A percentile compares a stretch with the other conserved stretches of the same genome.
Evolutionary conservation across 768 basidiomycete species (phyloP).

Genomic region (Saitozyma podzolica): DNA sequence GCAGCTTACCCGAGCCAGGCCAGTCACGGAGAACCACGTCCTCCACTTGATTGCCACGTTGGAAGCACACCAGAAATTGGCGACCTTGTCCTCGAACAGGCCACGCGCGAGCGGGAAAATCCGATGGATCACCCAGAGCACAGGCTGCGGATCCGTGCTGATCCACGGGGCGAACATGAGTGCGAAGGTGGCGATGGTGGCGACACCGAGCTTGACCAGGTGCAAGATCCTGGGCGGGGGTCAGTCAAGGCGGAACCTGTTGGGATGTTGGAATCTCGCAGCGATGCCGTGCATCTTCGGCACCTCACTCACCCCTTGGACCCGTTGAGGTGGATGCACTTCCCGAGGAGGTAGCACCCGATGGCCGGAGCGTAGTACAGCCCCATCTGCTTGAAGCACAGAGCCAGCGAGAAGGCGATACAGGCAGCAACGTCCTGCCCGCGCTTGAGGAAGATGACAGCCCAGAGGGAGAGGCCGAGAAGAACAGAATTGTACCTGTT

Average conservation of each 20-base stretch:
- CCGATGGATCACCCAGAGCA: conserved; percentile 66
- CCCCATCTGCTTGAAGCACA: conserved; percentile 85
- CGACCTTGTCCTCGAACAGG: conserved; percentile 60
- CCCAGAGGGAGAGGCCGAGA: conserved; percentile 63
- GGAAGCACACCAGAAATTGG: conserved; percentile 95
- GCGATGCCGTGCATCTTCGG: neutral
- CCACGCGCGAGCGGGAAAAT: conserved; percentile 89
- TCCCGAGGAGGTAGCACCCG: conserved; percentile 85
- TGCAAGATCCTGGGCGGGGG: conserved; percentile 52
- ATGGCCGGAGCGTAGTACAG: conserved; percentile 90
- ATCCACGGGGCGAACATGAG: conserved; percentile 79
- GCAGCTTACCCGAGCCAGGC: conserved; percentile 35
- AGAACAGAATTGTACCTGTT: conserved; percentile 79
- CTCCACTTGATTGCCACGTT: conserved; percentile 89
- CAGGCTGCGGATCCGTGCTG: conserved; percentile 54
- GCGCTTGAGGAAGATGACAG: conserved; percentile 66
- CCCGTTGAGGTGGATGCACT: conserved; percentile 79
- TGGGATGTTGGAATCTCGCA: neutral
- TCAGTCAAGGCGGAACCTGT: neutral
- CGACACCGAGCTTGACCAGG: conserved; percentile 67
- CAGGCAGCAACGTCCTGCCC: conserved; percentile 75
- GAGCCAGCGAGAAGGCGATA: conserved; percentile 74
- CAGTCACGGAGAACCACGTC: conserved; percentile 30
- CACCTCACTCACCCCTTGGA: conserved; percentile 62
- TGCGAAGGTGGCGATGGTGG: conserved; percentile 65